These are phyloP conservation scores for Chaetomiaceae sp. DNA, from an alignment of 2,329 filamentous ascomycete species.

Conservation along the genomic window DNA sequence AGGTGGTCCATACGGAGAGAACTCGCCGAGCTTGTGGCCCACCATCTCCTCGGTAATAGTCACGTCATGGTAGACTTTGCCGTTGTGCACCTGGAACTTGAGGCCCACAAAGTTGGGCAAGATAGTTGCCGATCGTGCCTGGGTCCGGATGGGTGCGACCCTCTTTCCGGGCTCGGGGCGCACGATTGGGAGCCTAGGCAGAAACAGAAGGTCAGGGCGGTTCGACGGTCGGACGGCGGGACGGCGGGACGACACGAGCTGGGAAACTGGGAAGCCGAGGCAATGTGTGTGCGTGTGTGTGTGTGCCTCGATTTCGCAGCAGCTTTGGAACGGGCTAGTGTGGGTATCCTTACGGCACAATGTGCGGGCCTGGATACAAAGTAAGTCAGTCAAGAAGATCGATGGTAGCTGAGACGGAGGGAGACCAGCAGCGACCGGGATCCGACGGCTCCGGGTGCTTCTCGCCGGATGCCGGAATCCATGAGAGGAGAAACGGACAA, in stretches of 20 bases:
- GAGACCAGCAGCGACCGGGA: no score
- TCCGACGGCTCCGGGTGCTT: no score
- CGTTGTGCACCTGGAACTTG: conserved; percentile 87
- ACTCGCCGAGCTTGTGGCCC: conserved; percentile 90
- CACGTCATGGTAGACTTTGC: conserved; percentile 78
- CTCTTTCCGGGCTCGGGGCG: conserved; percentile 56
- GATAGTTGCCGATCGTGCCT: conserved; percentile 83
- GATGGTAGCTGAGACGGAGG: no score
- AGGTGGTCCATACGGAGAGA: conserved; percentile 67
- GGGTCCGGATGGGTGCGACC: conserved; percentile 72
- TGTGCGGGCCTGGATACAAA: conserved; percentile 41
- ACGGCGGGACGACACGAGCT: neutral
- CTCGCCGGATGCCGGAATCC: no score
- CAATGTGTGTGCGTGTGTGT: neutral
- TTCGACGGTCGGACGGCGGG: conserved; percentile 1
- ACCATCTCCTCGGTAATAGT: conserved; percentile 94
- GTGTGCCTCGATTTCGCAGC: no score
- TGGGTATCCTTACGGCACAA: conserved; percentile 46
- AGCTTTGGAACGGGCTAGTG: neutral
- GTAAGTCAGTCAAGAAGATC: conserved; percentile 22
- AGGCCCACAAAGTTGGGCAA: conserved; percentile 88
- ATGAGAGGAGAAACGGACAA: neutral
- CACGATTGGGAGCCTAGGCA: conserved; percentile 57
- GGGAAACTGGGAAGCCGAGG: neutral
- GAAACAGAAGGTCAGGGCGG: conserved; percentile 5